Conservation (phyloP, 2,329 filamentous ascomycete species). For the Venturia carpophila region DNA sequence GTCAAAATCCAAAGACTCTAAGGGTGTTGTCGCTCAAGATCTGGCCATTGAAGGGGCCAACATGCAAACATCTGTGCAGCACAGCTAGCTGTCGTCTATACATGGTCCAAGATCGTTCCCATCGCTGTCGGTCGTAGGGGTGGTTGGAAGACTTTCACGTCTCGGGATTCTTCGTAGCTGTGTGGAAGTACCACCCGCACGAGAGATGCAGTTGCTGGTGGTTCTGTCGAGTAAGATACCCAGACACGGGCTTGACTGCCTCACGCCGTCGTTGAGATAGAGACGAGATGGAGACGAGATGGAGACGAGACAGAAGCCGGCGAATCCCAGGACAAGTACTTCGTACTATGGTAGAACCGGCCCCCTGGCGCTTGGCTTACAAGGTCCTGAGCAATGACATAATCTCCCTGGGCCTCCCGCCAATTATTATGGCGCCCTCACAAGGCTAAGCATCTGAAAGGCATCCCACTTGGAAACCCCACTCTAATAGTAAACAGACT, state of each 20-base stretch:
- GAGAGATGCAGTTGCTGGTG: background rate
- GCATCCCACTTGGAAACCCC: background rate
- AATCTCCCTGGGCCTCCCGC: background rate
- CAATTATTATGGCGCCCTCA: conserved; percentile 5
- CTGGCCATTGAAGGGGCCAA: background rate
- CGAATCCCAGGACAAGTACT: background rate
- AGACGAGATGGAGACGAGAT: conserved; percentile 2
- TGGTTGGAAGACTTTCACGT: background rate
- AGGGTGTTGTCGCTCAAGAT: background rate
- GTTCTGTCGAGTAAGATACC: background rate
- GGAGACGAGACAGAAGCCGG: background rate
- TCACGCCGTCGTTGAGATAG: background rate
- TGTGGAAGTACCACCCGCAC: background rate
- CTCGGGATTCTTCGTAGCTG: background rate
- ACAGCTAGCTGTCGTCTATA: background rate
- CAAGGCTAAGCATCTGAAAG: conserved; percentile 8
- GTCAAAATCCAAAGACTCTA: background rate
- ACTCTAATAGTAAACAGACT: conserved; percentile 1
- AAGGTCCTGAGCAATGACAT: conserved; percentile 5
- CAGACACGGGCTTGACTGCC: background rate
- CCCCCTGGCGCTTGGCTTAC: background rate
- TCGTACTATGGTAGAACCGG: too few species aligned
- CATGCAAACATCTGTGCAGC: too few species aligned
- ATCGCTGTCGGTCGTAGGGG: background rate
- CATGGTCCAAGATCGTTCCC: background rate